A percentile compares a stretch with the other conserved stretches of the same genome.
phyloP scores from a whole-genome alignment of 176 grass and related monocot species.

The Aechmea fasciata region DNA sequence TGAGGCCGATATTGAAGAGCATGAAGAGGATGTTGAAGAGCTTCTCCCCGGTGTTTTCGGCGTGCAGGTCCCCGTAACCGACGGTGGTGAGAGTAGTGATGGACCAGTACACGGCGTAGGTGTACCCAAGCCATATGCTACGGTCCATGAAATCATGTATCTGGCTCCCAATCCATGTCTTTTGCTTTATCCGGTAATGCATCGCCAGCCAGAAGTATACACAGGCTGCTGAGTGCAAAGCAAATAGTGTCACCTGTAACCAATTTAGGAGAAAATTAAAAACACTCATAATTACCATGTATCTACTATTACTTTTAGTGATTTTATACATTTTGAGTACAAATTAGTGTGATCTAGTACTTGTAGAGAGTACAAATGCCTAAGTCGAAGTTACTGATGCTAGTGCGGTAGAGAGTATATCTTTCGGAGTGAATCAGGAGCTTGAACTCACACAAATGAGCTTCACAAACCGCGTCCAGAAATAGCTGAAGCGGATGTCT shows the following conservation, averaged over 20 bases:
- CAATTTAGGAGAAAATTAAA: neutral
- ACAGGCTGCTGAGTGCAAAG: conserved; percentile 38
- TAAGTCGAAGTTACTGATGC: too few relatives aligned
- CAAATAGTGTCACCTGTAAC: conserved; percentile 40
- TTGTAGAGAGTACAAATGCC: too few relatives aligned
- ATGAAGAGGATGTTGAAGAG: conserved; percentile 44
- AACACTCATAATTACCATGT: neutral
- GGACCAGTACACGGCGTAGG: conserved; percentile 48
- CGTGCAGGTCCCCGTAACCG: conserved; percentile 64
- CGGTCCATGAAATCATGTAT: conserved; percentile 15
- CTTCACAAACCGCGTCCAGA: conserved; percentile 44
- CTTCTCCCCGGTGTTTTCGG: conserved; percentile 41
- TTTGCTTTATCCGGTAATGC: conserved; percentile 18
- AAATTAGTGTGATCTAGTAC: too few relatives aligned
- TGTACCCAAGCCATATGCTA: conserved; percentile 52
- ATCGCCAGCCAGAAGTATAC: conserved; percentile 40
- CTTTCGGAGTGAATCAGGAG: neutral
- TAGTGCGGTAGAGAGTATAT: neutral
- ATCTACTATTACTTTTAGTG: too few relatives aligned
- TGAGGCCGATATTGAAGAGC: conserved; percentile 61
- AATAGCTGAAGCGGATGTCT: conserved; percentile 45
- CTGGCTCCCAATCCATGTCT: conserved; percentile 48
- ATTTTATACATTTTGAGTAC: too few relatives aligned
- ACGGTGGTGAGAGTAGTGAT: conserved; percentile 49
- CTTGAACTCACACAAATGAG: conserved; percentile 34